Evolutionary conservation across 352 stramenopile genomes (phyloP), one percentile per base, ranked within the genome.

Genomic region (Globisporangium megalacanthum): DNA sequence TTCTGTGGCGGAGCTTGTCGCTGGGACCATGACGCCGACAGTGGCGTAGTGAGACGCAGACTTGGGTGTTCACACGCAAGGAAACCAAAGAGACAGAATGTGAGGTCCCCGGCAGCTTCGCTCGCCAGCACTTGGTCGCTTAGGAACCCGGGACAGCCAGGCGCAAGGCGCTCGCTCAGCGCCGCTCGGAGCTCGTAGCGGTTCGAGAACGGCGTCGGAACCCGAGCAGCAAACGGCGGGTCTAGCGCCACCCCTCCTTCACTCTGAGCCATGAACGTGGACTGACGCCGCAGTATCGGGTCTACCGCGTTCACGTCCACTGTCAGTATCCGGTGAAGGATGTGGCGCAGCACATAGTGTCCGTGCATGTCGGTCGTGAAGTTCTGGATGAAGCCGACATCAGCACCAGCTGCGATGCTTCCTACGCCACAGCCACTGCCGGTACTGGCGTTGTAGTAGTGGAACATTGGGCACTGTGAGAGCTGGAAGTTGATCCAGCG

Each of bases 401-500:
- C 25, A 29, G 25, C 4, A 4, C 25, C 25, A 29, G 25, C 2
- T 29, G 4, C 25, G 4, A 4, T 1, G 25, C 25, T 4, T 29
- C 25, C 25, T 29, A 29, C 25, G 25, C 25, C 25, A 29, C 25
- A 29, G 25, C 4, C 25, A 29, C 46, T 46, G 25, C 11, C 35
- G 10, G 10, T 35, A 11, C 7, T 49, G 14, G 59, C 33, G 3
- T 46, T 61, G 6, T 61, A 68, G 39, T 78, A 68, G 29, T 44
- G 61, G 29, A 79, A 70, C 0, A 55, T 76, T 13, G 58, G 46
- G 45, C 67, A 74, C 45, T 81, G 74, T 19, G 72, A 65, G 5
- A 86, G 52, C 33, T 89, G 76, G 10, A 79, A 80, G 52, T 88
- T 90, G 54, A 86, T 84, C 80, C 80, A 90, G 3, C 76, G 72